These are phyloP conservation scores for Phalaenopsis equestris DNA, from an alignment of 106 monocot species.

Conservation along the genomic window DNA sequence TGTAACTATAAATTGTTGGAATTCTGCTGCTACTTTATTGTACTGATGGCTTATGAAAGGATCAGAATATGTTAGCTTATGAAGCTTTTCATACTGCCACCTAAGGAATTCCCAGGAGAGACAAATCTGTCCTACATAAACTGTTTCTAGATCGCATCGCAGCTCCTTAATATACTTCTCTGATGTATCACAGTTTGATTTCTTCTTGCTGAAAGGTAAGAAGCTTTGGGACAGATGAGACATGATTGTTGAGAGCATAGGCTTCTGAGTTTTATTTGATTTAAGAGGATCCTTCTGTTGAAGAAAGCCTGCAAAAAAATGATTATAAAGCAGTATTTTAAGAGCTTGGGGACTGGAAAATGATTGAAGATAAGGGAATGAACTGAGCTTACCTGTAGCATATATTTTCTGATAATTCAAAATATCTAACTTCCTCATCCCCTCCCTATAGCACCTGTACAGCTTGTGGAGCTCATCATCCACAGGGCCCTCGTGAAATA, in stretches of 20 bases:
- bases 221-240: constrained; percentile 47
- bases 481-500: constrained; percentile 55
- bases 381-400: constrained; percentile 64
- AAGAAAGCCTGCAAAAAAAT: constrained; percentile 46
- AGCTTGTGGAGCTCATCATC: constrained; percentile 71
- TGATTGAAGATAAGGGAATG: neutral
- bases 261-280: constrained; percentile 29
- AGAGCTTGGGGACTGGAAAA: neutral
- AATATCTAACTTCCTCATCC: constrained; percentile 85
- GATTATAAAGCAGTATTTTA: neutral
- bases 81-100: constrained; percentile 77
- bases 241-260: constrained; percentile 30
- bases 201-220: constrained; percentile 20
- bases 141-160: constrained; percentile 54
- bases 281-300: constrained; percentile 54
- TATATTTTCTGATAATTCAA: constrained; percentile 90
- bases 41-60: constrained; percentile 30
- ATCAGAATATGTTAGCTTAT: constrained; percentile 39
- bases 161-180: constrained; percentile 75
- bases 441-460: constrained; percentile 73
- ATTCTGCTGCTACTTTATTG: constrained; percentile 71
- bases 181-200: constrained; percentile 28
- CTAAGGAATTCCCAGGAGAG: constrained; percentile 90
- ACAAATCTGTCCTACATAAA: constrained; percentile 84
- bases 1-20: constrained; percentile 75